Conservation (phyloP, 176 grass and related monocot species). For the Rhynchospora pubera region DNA sequence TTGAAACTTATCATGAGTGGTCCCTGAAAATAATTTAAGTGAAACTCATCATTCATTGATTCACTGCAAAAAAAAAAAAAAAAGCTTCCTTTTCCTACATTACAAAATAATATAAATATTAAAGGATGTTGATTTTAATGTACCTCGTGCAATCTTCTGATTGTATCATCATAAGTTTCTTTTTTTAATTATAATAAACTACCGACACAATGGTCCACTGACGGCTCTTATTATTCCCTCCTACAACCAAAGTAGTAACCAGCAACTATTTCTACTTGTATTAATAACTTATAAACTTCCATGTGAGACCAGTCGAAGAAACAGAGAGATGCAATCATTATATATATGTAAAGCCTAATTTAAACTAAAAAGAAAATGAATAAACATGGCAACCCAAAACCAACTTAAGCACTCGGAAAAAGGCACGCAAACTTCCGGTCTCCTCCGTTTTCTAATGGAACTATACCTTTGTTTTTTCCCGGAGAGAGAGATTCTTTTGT, state of each 20-base stretch:
- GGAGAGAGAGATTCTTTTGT: not conserved
- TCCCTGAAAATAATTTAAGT: no score
- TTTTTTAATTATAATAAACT: no score
- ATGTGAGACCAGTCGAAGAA: not conserved
- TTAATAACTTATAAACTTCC: not conserved
- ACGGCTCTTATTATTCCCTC: conserved; percentile 13
- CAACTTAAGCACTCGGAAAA: not conserved
- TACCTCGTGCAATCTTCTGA: not conserved
- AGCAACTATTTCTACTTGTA: not conserved
- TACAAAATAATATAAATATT: not conserved
- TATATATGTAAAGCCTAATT: not conserved
- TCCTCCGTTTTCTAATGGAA: not conserved
- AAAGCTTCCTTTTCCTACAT: not conserved
- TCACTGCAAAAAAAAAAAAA: not conserved
- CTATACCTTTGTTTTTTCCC: not conserved
- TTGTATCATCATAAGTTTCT: not conserved
- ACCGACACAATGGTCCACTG: not conserved
- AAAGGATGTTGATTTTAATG: not conserved
- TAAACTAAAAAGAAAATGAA: not conserved
- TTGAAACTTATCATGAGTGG: no score
- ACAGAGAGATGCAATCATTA: not conserved
- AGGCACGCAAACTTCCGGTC: not conserved
- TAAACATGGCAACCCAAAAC: not conserved
- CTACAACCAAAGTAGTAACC: not conserved
- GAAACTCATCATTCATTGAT: no score